Evolutionary conservation across 108 stramenopile genomes (phyloP).

Genomic region (Mediolabrus comicus): DNA sequence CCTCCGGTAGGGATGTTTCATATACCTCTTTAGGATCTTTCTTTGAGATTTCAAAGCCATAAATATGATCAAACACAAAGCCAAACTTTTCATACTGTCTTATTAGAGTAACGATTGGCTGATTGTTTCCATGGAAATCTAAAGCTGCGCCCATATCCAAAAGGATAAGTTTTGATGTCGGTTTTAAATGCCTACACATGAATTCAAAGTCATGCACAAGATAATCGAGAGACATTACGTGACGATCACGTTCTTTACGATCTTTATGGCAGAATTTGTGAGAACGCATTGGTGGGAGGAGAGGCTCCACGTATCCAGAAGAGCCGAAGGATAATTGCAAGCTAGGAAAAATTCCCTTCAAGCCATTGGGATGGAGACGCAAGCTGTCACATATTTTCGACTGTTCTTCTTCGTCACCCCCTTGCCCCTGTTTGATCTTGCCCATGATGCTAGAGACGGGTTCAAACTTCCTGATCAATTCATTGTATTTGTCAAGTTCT

Average conservation of each 20-base stretch:
- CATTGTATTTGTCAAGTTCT: slow-evolving; percentile 17
- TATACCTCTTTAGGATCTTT: slow-evolving; percentile 40
- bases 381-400: slow-evolving; percentile 6
- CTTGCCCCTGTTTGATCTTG: neutral
- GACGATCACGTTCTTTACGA: neutral
- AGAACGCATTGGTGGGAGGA: slow-evolving; percentile 44
- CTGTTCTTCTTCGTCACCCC: neutral
- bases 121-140: slow-evolving; percentile 36
- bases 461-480: slow-evolving; percentile 8
- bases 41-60: slow-evolving; percentile 52
- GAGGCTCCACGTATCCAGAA: slow-evolving; percentile 46
- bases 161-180: slow-evolving; percentile 39
- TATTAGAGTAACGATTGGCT: slow-evolving; percentile 36
- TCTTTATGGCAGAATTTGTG: slow-evolving; percentile 34
- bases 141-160: slow-evolving; percentile 72
- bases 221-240: slow-evolving; percentile 44
- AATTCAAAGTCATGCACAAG: slow-evolving; percentile 69
- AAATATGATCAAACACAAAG: slow-evolving; percentile 71
- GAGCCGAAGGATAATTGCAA: slow-evolving; percentile 24
- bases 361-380: slow-evolving; percentile 11
- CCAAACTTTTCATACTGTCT: slow-evolving; percentile 55
- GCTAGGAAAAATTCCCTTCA: slow-evolving; percentile 18
- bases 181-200: slow-evolving; percentile 57
- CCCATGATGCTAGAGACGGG: neutral
- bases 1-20: slow-evolving; percentile 20